These are phyloP conservation scores for Dactylellina leptospora DNA, from an alignment of 2,329 filamentous ascomycete genomes.

Conservation along the genomic window DNA sequence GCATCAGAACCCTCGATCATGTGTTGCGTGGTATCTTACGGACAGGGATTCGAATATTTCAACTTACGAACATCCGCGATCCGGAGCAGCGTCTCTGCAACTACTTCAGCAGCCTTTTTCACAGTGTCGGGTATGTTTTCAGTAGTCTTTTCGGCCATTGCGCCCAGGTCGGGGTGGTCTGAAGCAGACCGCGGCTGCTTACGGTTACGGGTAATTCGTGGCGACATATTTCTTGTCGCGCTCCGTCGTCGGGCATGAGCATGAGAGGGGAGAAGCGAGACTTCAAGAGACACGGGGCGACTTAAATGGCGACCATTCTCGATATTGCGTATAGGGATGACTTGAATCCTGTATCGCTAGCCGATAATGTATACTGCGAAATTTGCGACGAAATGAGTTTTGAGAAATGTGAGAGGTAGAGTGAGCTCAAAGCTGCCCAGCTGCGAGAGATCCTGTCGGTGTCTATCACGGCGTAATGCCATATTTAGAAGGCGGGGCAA, in stretches of 20 bases:
- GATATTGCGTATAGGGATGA: background rate
- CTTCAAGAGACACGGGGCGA: background rate
- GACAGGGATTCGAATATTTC: background rate
- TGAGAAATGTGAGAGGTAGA: no score
- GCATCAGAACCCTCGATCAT: background rate
- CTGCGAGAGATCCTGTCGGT: background rate
- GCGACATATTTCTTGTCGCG: constrained; percentile 10
- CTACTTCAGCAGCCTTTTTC: constrained; percentile 2
- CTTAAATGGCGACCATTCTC: constrained; percentile 11
- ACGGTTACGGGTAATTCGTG: constrained; percentile 20
- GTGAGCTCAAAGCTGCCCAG: background rate
- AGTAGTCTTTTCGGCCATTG: background rate
- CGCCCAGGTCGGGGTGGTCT: background rate
- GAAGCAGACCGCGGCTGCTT: constrained; percentile 14
- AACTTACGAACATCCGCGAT: constrained; percentile 22
- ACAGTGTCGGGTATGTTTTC: constrained; percentile 14
- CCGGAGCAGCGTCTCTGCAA: constrained; percentile 9
- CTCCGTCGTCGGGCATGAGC: background rate
- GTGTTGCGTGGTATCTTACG: constrained; percentile 17
- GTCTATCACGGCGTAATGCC: no score
- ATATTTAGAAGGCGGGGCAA: constrained; percentile 16
- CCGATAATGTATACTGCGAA: no score
- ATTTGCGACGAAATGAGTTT: background rate
- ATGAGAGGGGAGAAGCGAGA: constrained; percentile 1
- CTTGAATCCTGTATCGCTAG: background rate